Conservation (phyloP, 306 rosid genomes). For the Pyrus betulifolia region DNA sequence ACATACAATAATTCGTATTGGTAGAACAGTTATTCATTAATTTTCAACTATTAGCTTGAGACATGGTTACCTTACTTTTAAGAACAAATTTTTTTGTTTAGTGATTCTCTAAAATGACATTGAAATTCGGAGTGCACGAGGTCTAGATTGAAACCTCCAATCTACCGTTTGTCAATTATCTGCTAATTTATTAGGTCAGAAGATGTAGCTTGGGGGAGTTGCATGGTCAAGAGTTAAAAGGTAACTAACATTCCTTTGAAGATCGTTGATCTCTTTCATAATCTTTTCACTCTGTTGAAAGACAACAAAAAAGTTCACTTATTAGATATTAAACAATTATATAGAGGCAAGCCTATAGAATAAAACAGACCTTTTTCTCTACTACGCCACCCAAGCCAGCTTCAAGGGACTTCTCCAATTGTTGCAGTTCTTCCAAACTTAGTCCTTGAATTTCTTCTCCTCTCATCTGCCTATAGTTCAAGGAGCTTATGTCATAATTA, state of each 20-base stretch:
- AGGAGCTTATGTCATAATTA: background rate
- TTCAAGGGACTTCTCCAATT: slow-evolving; percentile 72
- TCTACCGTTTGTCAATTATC: background rate
- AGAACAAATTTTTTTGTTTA: background rate
- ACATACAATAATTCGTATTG: background rate
- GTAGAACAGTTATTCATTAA: background rate
- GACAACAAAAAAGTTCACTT: background rate
- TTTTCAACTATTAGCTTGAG: too few species aligned
- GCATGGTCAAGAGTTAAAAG: background rate
- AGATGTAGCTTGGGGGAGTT: background rate
- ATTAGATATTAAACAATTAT: background rate
- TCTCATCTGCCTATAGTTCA: slow-evolving; percentile 64
- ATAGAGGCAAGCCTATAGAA: background rate
- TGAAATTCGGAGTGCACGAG: background rate
- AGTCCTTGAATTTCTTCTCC: slow-evolving; percentile 88
- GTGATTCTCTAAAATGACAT: background rate
- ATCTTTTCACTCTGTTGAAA: slow-evolving; percentile 64
- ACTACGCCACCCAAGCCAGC: slow-evolving; percentile 65
- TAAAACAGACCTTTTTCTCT: slow-evolving; percentile 49
- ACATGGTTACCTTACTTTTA: too few species aligned
- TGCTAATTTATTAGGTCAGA: background rate
- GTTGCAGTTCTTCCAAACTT: slow-evolving; percentile 61
- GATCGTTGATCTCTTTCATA: slow-evolving; percentile 60
- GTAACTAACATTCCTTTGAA: slow-evolving; percentile 69
- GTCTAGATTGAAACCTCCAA: background rate